These are phyloP conservation scores for Dothistroma septosporum DNA, from an alignment of 2,329 filamentous ascomycete species.

Conservation along the genomic window DNA sequence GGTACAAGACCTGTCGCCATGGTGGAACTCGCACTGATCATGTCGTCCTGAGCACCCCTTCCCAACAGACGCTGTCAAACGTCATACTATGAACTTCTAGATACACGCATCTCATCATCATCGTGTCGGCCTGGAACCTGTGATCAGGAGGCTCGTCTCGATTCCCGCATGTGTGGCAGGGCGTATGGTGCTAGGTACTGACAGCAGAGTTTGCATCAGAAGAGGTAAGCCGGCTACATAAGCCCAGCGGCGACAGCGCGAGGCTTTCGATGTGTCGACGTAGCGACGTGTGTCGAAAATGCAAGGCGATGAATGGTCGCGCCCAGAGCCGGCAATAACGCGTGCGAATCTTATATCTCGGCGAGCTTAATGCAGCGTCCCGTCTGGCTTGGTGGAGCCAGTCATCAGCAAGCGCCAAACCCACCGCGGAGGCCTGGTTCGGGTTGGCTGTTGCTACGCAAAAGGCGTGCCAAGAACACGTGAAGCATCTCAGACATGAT, in stretches of 20 bases:
- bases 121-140: conserved; percentile 1
- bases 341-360: conserved; percentile 1
- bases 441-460: neutral
- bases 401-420: neutral
- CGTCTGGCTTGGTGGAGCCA: neutral
- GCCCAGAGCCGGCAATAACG: neutral
- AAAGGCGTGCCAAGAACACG: neutral
- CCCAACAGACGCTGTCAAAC: neutral
- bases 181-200: neutral
- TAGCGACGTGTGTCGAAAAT: neutral
- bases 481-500: neutral
- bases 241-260: neutral
- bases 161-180: neutral
- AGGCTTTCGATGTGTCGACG: neutral
- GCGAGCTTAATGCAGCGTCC: neutral
- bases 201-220: neutral
- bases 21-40: neutral
- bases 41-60: neutral
- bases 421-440: neutral
- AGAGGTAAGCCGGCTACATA: conserved; percentile 1
- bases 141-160: neutral
- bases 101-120: neutral
- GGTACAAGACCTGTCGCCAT: neutral
- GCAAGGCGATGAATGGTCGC: neutral
- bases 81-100: neutral